Base-by-base conservation (phyloP, 2,329 filamentous ascomycete species). In the Trichoderma asperellum region DNA sequence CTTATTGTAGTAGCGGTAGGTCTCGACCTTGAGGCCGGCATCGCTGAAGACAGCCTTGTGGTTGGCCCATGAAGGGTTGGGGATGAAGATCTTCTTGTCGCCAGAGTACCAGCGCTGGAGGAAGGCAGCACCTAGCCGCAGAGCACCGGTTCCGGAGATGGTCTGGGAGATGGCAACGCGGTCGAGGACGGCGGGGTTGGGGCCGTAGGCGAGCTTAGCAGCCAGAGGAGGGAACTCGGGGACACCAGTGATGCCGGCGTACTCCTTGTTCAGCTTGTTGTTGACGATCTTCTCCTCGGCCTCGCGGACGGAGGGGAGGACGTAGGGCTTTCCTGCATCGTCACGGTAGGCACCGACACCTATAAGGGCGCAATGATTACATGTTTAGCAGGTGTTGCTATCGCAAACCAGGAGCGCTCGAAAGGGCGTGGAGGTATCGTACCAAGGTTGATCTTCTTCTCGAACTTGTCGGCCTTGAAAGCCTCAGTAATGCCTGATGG, bases 1-100 rank as follows among this genome's bases (percentile, higher is more conserved):
- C 87, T 97, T 96, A 89, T 98, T 93, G 87, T 98, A 99, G 90
- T 99, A 99, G 77, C 93, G 88, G 88, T 99, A 99, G 85, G 94
- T 93, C 84, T 94, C 90, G 72, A 98, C 94, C 83, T 92, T 88
- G 73, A 99, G 88, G 69, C 94, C 93, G 37, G 93, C 92, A 83
- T 98, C 94, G 83, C 88, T 91, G 89, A 99, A 98, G 81, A 99
- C 92, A 73, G 95, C 94, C 80, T 89, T 92, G 87, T 99, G 96
- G 88, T 99, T 71, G 53, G 70, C 70, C 70, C 70, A 99, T 76
- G 93, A 97, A 64, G 96, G 96, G 69, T 86, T 94, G 72, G 96
- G 96, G 80, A 99, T 94, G 87, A 97, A 98, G 84, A 99, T 93
- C 81, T 92, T 92, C 90, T 97, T 98, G 76, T 89, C 89, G 80